phyloP scores from a whole-genome alignment of 352 stramenopile genomes.

The Pythium scleroteichum region DNA sequence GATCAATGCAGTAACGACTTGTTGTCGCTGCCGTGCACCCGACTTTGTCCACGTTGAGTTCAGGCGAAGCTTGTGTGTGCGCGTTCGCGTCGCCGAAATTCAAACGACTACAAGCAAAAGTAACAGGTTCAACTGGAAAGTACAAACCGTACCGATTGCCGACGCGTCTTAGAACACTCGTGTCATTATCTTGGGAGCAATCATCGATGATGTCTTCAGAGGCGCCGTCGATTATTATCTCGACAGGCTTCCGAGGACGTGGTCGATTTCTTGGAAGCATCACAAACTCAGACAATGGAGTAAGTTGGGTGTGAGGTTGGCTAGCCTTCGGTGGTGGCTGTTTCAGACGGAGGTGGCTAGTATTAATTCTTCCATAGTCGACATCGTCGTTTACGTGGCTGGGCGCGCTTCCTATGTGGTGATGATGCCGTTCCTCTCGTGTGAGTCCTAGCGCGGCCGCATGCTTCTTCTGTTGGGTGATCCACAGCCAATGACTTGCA shows the following conservation, averaged over 20 bases:
- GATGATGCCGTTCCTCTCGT: no score
- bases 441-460: no score
- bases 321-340: not conserved
- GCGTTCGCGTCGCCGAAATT: no score
- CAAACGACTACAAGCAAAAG: no score
- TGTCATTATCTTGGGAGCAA: not conserved
- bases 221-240: slow-evolving; percentile 27
- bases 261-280: slow-evolving; percentile 34
- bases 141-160: slow-evolving; percentile 27
- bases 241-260: slow-evolving; percentile 38
- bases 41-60: no score
- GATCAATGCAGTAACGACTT: slow-evolving; percentile 4
- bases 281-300: slow-evolving; percentile 35
- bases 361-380: not conserved
- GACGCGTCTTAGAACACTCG: slow-evolving; percentile 6
- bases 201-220: no score
- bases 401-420: no score
- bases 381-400: no score
- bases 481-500: slow-evolving; percentile 30
- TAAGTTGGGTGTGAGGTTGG: not conserved
- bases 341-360: not conserved
- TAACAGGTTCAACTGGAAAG: slow-evolving; percentile 19
- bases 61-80: no score
- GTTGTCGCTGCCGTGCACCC: not conserved
- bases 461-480: slow-evolving; percentile 21